A percentile compares a stretch with the other conserved stretches of the same genome.
phyloP scores from a whole-genome alignment of 305 asterid genomes.

The Galium porrigens region DNA sequence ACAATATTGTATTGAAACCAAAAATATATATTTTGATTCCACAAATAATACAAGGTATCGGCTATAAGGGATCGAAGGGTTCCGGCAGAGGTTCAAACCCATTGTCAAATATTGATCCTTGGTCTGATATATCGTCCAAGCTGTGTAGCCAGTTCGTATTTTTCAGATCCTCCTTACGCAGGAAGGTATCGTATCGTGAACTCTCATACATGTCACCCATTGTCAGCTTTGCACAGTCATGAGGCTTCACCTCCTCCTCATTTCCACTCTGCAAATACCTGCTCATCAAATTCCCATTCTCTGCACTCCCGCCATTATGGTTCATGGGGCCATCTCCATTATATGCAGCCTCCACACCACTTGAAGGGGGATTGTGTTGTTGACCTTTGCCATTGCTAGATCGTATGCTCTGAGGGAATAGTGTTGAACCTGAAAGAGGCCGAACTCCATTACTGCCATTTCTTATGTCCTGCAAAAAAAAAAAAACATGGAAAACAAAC shows the following conservation, averaged over 20 bases:
- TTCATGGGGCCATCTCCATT: constrained; percentile 27
- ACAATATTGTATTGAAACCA: not conserved
- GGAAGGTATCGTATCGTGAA: constrained; percentile 69
- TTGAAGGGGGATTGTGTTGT: constrained; percentile 19
- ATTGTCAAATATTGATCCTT: constrained; percentile 62
- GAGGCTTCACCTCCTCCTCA: constrained; percentile 34
- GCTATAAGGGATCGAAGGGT: constrained; percentile 58
- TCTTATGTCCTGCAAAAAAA: constrained; percentile 55
- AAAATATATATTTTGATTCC: not conserved
- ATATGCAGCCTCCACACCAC: constrained; percentile 27
- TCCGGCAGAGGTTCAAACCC: constrained; percentile 84
- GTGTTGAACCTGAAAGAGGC: constrained; percentile 58
- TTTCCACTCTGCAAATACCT: constrained; percentile 44
- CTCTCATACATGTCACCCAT: constrained; percentile 66
- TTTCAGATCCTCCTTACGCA: constrained; percentile 79
- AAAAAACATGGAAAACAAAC: constrained; percentile 9
- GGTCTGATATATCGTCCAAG: constrained; percentile 69
- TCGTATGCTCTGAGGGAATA: constrained; percentile 90
- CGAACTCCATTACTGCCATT: constrained; percentile 50
- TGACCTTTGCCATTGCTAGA: constrained; percentile 46
- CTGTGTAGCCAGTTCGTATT: constrained; percentile 83
- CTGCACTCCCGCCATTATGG: constrained; percentile 28
- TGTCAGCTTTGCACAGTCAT: constrained; percentile 34
- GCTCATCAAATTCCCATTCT: constrained; percentile 29
- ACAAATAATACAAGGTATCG: not conserved